Base-by-base conservation (phyloP, 768 basidiomycete species). In the Tricholoma terreum region DNA sequence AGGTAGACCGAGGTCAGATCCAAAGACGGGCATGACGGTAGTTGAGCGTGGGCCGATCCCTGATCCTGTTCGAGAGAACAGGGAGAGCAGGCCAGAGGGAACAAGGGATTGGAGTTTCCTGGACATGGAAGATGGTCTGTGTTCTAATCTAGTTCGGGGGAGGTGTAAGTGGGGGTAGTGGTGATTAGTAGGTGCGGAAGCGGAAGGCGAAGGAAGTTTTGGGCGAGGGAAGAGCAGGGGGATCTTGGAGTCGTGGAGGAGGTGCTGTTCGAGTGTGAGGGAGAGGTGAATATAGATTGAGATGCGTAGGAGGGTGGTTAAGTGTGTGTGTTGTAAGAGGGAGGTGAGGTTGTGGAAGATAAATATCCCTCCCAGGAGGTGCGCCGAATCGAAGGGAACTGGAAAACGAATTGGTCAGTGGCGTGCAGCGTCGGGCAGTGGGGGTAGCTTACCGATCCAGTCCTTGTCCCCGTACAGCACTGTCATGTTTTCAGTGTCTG, bases 331-430 rank as follows among this genome's bases (percentile, higher is more conserved):
- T 53, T 83, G 79, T 4, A 63, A 31, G 1, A 70, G 64, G 1
- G 81, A 79, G 11, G 67, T 67, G 12, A 80, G 61, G 9, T 81
- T 84, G 58, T 72, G 74, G 57, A 89, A 74, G 1, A 72, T 65
- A 65, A 90, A 89, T 1, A 80, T 85, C 0, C 87, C 87, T 4
- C 87, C 87, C 7, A 88, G 76, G 31, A 86, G 66, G 24, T 70
- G 73, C 4, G 70, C 48, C 34, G 69, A 57, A 27, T 27, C 6
- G 24, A 27, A 17, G 4, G 46, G 30, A 17, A 17, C 46, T 49
- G 43, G 19, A 21, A 27, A 3, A 27, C 14, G 4, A 31, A 49
- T 31, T 8, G 2, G n/a, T 30, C 15, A 27, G n/a, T 30, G 24
- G 24, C 24, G 24, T 27, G 24, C 6, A 27, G 6, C 24, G 24